Conservation (phyloP, 495 filamentous ascomycete species). For the Haplographium delicatum region DNA sequence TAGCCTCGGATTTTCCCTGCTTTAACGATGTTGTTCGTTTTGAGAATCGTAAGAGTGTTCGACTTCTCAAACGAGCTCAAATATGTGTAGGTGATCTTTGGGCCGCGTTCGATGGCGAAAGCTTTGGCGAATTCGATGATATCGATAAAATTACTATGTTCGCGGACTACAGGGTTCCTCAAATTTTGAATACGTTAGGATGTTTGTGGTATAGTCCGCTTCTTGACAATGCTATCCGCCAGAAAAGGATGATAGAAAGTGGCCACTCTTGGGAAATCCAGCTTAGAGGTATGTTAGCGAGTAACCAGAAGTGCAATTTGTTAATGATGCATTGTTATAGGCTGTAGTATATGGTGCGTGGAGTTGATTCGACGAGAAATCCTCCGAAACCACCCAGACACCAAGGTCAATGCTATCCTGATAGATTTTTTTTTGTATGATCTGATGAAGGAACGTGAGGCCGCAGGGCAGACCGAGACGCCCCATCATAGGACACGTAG, state of each 20-base stretch:
- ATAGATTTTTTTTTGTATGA: conserved; percentile 98
- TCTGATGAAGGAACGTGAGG: conserved; percentile 78
- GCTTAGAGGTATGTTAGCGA: conserved; percentile 56
- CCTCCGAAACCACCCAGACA: conserved; percentile 59
- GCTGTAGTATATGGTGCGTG: conserved; percentile 88
- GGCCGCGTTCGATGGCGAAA: conserved; percentile 83
- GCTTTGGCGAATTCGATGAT: conserved; percentile 80
- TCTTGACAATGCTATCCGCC: conserved; percentile 62
- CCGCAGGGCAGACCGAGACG: conserved; percentile 52
- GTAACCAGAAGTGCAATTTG: background rate
- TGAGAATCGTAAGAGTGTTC: conserved; percentile 60
- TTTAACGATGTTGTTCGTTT: conserved; percentile 78
- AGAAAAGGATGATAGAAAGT: conserved; percentile 55
- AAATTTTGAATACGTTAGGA: conserved; percentile 81
- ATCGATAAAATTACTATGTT: conserved; percentile 98
- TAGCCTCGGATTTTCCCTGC: conserved; percentile 74
- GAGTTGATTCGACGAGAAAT: conserved; percentile 89
- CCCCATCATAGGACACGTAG: conserved; percentile 92
- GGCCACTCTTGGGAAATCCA: conserved; percentile 84
- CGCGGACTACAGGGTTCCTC: conserved; percentile 94
- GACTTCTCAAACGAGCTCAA: conserved; percentile 88
- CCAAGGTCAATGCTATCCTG: conserved; percentile 76
- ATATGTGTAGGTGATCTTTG: conserved; percentile 93
- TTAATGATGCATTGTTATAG: conserved; percentile 23
- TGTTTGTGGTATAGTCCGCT: conserved; percentile 79